A percentile compares a stretch with the other conserved stretches of the same genome.
These are phyloP conservation scores for Cryphonectria carpinicola DNA, from an alignment of 2,329 filamentous ascomycete species.

Conservation along the genomic window DNA sequence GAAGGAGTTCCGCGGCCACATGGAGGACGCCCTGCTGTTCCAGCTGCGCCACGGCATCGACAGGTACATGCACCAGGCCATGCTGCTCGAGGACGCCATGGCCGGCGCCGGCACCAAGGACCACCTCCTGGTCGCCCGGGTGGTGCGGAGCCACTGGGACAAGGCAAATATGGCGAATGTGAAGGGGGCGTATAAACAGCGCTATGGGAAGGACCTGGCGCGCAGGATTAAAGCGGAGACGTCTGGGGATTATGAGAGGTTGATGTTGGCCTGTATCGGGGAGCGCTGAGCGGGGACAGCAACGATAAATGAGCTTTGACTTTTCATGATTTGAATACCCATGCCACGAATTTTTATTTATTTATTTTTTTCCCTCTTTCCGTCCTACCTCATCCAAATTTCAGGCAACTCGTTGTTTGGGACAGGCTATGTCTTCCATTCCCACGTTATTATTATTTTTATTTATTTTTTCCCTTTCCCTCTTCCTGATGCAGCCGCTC, in stretches of 20 bases:
- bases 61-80: constrained; percentile 82
- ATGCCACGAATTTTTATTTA: neutral
- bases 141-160: constrained; percentile 86
- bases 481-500: neutral
- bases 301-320: constrained; percentile 16
- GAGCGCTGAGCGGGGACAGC: constrained; percentile 35
- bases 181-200: constrained; percentile 75
- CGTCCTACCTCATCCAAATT: neutral
- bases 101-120: constrained; percentile 87
- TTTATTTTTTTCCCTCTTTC: too few species aligned
- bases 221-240: constrained; percentile 80
- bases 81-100: constrained; percentile 85
- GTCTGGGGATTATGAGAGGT: constrained; percentile 77
- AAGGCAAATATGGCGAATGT: constrained; percentile 73
- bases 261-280: constrained; percentile 73
- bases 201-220: constrained; percentile 69
- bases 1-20: constrained; percentile 86
- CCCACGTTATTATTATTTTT: too few species aligned
- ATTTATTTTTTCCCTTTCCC: too few species aligned
- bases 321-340: constrained; percentile 4
- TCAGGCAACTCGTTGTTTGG: neutral
- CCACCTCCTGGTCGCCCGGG: constrained; percentile 72
- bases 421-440: neutral
- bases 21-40: constrained; percentile 80
- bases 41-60: constrained; percentile 80